Conservation (phyloP, 2,329 filamentous ascomycete genomes). For the Alternaria gansuensis region DNA sequence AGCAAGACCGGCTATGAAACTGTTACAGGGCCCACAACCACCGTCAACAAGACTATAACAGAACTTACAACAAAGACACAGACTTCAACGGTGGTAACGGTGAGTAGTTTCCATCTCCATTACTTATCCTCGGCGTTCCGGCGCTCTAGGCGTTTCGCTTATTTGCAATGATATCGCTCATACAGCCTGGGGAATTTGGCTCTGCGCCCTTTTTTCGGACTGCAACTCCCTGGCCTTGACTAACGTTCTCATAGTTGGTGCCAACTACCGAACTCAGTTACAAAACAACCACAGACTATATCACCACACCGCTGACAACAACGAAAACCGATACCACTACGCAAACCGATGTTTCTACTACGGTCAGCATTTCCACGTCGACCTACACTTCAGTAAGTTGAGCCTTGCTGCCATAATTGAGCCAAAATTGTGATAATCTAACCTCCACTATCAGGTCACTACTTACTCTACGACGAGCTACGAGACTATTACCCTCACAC, state of each 20-base stretch:
- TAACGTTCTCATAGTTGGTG: slow-evolving; percentile 17
- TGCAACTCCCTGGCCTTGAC: neutral
- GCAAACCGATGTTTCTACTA: slow-evolving; percentile 27
- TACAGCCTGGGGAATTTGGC: fast-evolving
- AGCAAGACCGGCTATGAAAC: slow-evolving; percentile 5
- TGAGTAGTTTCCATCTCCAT: slow-evolving; percentile 6
- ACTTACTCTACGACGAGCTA: slow-evolving; percentile 15
- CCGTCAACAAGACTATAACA: slow-evolving; percentile 26
- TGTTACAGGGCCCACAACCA: slow-evolving; percentile 14
- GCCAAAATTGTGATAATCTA: neutral
- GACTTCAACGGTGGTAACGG: slow-evolving; percentile 31
- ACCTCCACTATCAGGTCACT: slow-evolving; percentile 1
- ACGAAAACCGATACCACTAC: slow-evolving; percentile 21
- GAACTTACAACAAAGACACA: slow-evolving; percentile 25
- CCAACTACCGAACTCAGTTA: slow-evolving; percentile 29
- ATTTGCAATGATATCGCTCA: neutral
- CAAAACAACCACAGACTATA: slow-evolving; percentile 21
- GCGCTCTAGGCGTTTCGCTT: neutral
- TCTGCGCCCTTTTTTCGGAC: neutral
- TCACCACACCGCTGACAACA: slow-evolving; percentile 20
- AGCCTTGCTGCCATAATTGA: neutral
- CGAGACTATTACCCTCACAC: slow-evolving; percentile 10
- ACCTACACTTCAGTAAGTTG: slow-evolving; percentile 21
- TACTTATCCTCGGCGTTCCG: neutral
- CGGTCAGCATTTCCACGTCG: slow-evolving; percentile 30